These are phyloP conservation scores for Didymella sp. DNA, from an alignment of 2,329 filamentous ascomycete species.

Conservation along the genomic window DNA sequence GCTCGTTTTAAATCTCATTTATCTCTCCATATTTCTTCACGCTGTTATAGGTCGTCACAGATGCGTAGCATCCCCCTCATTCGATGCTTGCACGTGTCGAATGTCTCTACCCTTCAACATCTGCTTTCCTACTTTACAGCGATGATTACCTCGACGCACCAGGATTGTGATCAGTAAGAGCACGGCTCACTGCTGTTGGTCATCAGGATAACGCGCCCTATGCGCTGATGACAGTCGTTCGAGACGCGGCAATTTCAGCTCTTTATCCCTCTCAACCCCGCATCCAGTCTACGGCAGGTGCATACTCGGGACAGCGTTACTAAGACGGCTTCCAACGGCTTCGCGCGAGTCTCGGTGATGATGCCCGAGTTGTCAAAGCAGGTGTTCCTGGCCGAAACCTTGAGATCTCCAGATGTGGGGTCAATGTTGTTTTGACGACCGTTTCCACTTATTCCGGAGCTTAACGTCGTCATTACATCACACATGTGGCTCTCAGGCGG, in stretches of 20 bases:
- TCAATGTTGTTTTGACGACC: constrained; percentile 6
- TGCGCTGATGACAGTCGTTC: neutral
- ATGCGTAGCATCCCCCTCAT: neutral
- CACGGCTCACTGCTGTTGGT: neutral
- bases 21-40: neutral
- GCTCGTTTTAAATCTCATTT: neutral
- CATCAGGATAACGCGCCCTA: neutral
- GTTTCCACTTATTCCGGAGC: constrained; percentile 12
- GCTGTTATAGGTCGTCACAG: neutral
- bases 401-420: constrained; percentile 6
- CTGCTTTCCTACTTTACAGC: neutral
- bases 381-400: neutral
- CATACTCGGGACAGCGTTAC: neutral
- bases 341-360: neutral
- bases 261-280: constrained; percentile 1
- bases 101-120: neutral
- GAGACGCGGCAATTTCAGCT: constrained; percentile 2
- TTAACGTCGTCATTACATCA: constrained; percentile 21
- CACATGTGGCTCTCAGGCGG: constrained; percentile 1
- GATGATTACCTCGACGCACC: neutral
- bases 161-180: neutral
- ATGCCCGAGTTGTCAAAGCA: neutral
- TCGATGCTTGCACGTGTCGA: neutral
- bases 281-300: constrained; percentile 1
- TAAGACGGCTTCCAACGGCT: constrained; percentile 2